These are phyloP conservation scores for Lolium multiflorum DNA, from an alignment of 176 grass and related monocot genomes.

Conservation along the genomic window DNA sequence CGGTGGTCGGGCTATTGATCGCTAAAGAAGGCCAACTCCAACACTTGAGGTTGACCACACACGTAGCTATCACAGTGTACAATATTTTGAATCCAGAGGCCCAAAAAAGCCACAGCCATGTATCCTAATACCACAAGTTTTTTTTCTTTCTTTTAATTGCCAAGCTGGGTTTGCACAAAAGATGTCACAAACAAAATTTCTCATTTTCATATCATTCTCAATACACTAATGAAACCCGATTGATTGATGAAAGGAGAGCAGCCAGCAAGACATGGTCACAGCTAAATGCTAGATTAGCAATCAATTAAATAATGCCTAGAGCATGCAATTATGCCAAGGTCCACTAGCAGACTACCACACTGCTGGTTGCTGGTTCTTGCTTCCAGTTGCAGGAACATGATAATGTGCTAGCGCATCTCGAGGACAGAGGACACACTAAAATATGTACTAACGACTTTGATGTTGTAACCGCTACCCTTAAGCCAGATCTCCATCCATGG, in stretches of 20 bases:
- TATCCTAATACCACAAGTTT: too few species aligned
- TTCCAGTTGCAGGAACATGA: constrained; percentile 4
- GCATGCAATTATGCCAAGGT: not conserved
- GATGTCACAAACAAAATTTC: too few species aligned
- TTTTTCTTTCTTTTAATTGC: not conserved
- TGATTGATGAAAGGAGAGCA: not conserved
- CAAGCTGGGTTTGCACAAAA: too few species aligned
- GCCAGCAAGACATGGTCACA: not conserved
- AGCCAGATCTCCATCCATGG: not conserved
- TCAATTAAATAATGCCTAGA: not conserved
- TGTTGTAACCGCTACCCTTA: not conserved
- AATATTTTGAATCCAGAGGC: too few species aligned
- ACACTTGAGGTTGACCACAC: too few species aligned
- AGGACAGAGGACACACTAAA: not conserved
- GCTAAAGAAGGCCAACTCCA: too few species aligned
- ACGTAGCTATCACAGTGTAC: too few species aligned
- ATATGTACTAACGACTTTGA: not conserved
- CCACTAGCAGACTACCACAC: not conserved
- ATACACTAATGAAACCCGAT: not conserved
- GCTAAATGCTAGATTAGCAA: not conserved
- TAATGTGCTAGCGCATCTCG: not conserved
- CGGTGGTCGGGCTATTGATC: too few species aligned
- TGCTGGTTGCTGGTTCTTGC: constrained; percentile 31
- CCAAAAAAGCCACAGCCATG: too few species aligned
- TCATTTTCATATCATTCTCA: too few species aligned